Base-by-base conservation (phyloP, 2,329 filamentous ascomycete species). In the Neonectria hederae region DNA sequence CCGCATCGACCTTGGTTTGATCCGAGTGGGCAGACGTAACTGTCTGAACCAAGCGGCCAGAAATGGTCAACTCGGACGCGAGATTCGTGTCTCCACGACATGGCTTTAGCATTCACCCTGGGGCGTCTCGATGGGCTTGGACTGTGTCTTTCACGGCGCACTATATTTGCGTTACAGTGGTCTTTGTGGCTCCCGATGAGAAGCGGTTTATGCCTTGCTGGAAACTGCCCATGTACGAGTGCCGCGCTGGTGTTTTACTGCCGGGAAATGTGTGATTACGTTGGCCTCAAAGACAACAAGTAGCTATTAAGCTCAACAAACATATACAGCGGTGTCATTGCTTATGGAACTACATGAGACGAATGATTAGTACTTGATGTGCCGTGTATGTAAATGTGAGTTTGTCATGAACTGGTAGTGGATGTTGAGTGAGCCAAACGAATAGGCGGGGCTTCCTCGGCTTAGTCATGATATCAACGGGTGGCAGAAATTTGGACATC, bases 1-100 rank as follows among this genome's bases (percentile, higher is more conserved):
- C 65, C 59, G 67, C 63, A 65, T 62, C 54, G 62, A 65, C 59
- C 62, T 69, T 66, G 71, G 63, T 59, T 67, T 59, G 21, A 45
- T 65, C 64, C 64, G 68, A 72, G 65, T 62, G 65, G 55, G 68
- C 63, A 66, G 75, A 70, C 72, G 71, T 75, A 66, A 72, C 57
- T 73, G 73, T 76, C 69, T 65, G 55, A 62, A 57, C 55, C 61
- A 64, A 63, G 57, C 42, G 69, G 65, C 64, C 74, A 71, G 75
- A 71, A 74, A 76, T 67, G 75, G 74, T 67, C 68, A 58, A 62
- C 69, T 69, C 68, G 72, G 69, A 66, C 40, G 58, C 59, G 48
- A 70, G 59, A 43, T 43, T 52, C 46, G 45, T 43, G 56, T 60
- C 60, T 24, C 54, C 40, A 59, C 62, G 54, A 46, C 54, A 60